phyloP scores from a whole-genome alignment of 2,329 filamentous ascomycete genomes.

The Colletotrichum aenigma region DNA sequence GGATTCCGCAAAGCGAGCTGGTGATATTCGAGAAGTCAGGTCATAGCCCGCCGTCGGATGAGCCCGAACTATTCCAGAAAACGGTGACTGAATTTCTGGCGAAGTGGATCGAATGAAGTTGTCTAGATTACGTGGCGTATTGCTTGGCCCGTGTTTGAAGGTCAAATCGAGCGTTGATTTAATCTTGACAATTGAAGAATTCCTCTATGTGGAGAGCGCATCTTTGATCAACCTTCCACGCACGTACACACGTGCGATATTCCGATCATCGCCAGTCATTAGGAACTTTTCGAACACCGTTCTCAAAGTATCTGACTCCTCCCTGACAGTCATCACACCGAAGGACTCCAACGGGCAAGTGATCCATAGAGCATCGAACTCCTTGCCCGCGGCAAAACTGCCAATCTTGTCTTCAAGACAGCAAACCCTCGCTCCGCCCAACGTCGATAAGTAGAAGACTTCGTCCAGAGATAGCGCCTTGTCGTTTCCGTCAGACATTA shows the following conservation, averaged over 20 bases:
- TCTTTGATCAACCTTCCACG: conserved; percentile 36
- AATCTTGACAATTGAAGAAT: neutral
- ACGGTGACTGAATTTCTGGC: conserved; percentile 9
- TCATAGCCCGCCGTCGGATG: conserved; percentile 24
- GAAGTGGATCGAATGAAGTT: neutral
- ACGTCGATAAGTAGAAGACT: conserved; percentile 63
- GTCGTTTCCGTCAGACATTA: conserved; percentile 41
- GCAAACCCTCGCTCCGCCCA: conserved; percentile 65
- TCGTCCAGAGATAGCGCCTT: conserved; percentile 53
- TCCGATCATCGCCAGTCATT: conserved; percentile 70
- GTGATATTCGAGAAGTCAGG: conserved; percentile 26
- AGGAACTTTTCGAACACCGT: conserved; percentile 66
- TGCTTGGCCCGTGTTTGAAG: neutral
- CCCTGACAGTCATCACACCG: conserved; percentile 56
- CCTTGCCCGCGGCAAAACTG: conserved; percentile 61
- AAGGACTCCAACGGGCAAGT: conserved; percentile 33
- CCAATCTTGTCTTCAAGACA: conserved; percentile 58
- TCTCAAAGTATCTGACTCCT: conserved; percentile 49
- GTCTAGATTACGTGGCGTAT: neutral
- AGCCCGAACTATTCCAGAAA: conserved; percentile 22
- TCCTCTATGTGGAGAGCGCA: neutral
- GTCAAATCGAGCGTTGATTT: neutral
- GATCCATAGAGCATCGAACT: conserved; percentile 64
- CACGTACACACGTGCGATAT: conserved; percentile 61
- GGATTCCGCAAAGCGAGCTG: conserved; percentile 22